Percentiles rank a stretch among this genome's conserved stretches.
phyloP scores from a whole-genome alignment of 2,329 filamentous ascomycete genomes.

The Aspergillus thermomutatus region DNA sequence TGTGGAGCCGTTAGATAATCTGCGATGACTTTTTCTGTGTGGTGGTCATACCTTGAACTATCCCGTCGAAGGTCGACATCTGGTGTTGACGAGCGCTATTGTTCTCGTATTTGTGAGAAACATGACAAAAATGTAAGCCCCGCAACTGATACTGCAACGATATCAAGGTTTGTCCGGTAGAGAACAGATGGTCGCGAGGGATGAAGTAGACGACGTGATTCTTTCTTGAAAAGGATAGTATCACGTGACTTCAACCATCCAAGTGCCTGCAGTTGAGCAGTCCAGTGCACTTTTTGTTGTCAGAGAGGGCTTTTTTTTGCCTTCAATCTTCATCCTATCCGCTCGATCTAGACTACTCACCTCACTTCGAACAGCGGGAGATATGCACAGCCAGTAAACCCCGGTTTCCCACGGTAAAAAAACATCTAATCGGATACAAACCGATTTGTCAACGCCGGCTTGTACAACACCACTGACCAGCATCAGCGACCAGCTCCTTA shows the following conservation, averaged over 20 bases:
- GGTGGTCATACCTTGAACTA: conserved; percentile 47
- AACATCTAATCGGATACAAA: not conserved
- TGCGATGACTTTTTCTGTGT: not conserved
- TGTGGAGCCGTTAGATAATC: conserved; percentile 17
- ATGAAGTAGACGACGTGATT: not conserved
- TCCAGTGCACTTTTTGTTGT: not conserved
- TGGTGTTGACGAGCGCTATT: not conserved
- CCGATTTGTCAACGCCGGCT: not conserved
- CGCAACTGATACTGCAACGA: not conserved
- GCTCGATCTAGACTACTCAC: not conserved
- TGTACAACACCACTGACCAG: not conserved
- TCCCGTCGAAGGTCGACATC: conserved; percentile 77
- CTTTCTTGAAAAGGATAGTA: not conserved
- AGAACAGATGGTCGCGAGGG: not conserved
- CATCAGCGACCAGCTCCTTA: not conserved
- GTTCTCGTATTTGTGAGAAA: not conserved
- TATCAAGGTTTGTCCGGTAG: not conserved
- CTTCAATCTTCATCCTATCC: not conserved
- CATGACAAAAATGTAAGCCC: not conserved
- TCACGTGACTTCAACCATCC: not conserved
- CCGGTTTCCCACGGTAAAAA: not conserved
- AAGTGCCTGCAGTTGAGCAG: too few relatives aligned
- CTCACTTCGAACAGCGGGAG: not conserved
- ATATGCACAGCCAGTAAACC: not conserved
- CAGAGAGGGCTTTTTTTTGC: too few relatives aligned